Percentiles rank a stretch among this genome's conserved stretches.
phyloP scores from a whole-genome alignment of 345 rosid genomes.

The Moricandia moricandioides region DNA sequence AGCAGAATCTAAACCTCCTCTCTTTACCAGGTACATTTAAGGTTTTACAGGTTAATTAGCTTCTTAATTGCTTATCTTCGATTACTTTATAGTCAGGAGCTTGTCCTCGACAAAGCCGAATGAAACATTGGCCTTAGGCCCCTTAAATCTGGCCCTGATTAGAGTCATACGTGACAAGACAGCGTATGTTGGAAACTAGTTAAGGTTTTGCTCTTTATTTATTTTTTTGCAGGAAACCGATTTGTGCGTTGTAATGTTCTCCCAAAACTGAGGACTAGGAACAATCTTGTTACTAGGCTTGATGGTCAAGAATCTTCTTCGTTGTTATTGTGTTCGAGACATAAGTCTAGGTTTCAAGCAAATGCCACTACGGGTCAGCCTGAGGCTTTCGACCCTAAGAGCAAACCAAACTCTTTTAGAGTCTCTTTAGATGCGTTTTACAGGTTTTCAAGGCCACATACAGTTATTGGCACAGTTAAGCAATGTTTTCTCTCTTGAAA shows the following conservation, averaged over 20 bases:
- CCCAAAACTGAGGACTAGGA: slow-evolving; percentile 34
- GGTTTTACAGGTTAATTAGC: background rate
- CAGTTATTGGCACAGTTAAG: slow-evolving; percentile 90
- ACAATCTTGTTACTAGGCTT: slow-evolving; percentile 29
- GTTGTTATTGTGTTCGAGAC: slow-evolving; percentile 15
- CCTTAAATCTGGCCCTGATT: background rate
- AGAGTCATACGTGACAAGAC: background rate
- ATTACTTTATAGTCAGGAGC: background rate
- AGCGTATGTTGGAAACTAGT: background rate
- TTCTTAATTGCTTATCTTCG: background rate
- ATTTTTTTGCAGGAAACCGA: slow-evolving; percentile 29
- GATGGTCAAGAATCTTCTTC: slow-evolving; percentile 22
- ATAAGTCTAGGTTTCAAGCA: slow-evolving; percentile 38
- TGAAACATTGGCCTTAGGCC: too few relatives aligned
- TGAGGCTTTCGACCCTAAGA: slow-evolving; percentile 45
- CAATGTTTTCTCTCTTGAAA: background rate
- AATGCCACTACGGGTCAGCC: slow-evolving; percentile 63
- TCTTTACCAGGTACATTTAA: slow-evolving; percentile 31
- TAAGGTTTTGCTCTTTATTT: background rate
- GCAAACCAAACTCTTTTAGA: slow-evolving; percentile 36
- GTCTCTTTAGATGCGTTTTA: slow-evolving; percentile 68
- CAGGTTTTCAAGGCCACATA: slow-evolving; percentile 92
- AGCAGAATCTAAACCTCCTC: slow-evolving; percentile 29
- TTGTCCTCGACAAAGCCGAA: too few relatives aligned
- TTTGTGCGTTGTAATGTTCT: slow-evolving; percentile 31